A percentile compares a stretch with the other conserved stretches of the same genome.
Evolutionary conservation across 179 eudicot species (phyloP).

Genomic region (Drosera spatulata): DNA sequence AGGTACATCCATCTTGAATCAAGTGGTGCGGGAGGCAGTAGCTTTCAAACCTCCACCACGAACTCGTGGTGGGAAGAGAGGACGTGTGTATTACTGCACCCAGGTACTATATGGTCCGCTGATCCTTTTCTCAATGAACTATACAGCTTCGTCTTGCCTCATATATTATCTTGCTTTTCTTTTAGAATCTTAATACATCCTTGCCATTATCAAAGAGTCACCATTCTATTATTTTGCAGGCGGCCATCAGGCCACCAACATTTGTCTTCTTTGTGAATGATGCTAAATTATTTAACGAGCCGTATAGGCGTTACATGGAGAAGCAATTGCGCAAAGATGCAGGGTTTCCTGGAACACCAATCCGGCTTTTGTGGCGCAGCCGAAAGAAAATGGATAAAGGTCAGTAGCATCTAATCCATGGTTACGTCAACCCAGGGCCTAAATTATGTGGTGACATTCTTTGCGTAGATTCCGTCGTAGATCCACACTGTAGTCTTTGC

Average conservation of each 20-base stretch:
- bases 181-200: too few species aligned
- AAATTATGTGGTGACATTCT: too few species aligned
- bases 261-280: constrained; percentile 98
- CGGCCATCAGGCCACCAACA: constrained; percentile 93
- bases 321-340: constrained; percentile 89
- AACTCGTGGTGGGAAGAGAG: constrained; percentile 93
- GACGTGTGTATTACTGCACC: constrained; percentile 88
- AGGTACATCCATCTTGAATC: constrained; percentile 75
- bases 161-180: too few species aligned
- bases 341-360: constrained; percentile 88
- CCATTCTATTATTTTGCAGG: constrained; percentile 33
- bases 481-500: too few species aligned
- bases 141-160: too few species aligned
- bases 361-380: constrained; percentile 97
- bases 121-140: too few species aligned
- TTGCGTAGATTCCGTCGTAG: too few species aligned
- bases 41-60: constrained; percentile 96
- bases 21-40: constrained; percentile 78
- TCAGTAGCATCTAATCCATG: not conserved
- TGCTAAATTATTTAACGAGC: constrained; percentile 82
- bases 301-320: constrained; percentile 94
- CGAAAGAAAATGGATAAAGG: constrained; percentile 50
- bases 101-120: constrained; percentile 40
- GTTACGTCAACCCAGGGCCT: too few species aligned
- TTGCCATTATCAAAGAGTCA: too few species aligned